Conservation (phyloP, 2,329 filamentous ascomycete genomes). For the Sarocladium brachiariae region DNA sequence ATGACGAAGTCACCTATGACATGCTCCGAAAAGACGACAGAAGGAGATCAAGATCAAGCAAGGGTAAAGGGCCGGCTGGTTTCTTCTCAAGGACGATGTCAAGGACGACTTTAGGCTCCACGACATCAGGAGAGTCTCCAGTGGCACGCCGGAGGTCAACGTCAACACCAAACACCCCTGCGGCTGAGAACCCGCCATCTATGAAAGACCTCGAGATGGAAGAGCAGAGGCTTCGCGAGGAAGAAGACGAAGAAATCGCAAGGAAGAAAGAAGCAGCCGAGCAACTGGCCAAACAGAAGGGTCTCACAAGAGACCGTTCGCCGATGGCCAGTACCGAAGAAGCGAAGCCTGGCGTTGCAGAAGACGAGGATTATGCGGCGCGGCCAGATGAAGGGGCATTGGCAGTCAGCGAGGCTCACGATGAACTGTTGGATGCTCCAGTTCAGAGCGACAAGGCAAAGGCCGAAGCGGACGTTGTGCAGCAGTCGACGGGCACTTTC, state of each 20-base stretch:
- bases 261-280: conserved; percentile 46
- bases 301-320: conserved; percentile 28
- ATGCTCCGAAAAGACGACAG: conserved; percentile 71
- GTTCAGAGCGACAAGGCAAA: not conserved
- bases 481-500: conserved; percentile 30
- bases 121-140: conserved; percentile 27
- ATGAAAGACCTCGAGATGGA: conserved; percentile 46
- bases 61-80: conserved; percentile 45
- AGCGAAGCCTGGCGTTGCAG: conserved; percentile 22
- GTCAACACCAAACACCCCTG: conserved; percentile 27
- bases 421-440: not conserved
- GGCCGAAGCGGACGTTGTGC: not conserved
- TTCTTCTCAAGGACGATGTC: conserved; percentile 47
- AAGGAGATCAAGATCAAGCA: conserved; percentile 57
- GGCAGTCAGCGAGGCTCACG: not conserved
- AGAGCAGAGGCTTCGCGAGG: conserved; percentile 41
- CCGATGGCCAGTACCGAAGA: conserved; percentile 12
- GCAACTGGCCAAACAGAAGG: conserved; percentile 42
- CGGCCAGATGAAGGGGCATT: not conserved
- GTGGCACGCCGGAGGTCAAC: conserved; percentile 23
- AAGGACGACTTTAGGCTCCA: conserved; percentile 49
- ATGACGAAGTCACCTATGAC: conserved; percentile 84
- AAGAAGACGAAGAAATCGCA: conserved; percentile 48
- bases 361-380: conserved; percentile 23
- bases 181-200: conserved; percentile 34